A percentile compares a stretch with the other conserved stretches of the same genome.
Conservation (phyloP, 2,329 filamentous ascomycete genomes). For the Aspergillus amoenus region DNA sequence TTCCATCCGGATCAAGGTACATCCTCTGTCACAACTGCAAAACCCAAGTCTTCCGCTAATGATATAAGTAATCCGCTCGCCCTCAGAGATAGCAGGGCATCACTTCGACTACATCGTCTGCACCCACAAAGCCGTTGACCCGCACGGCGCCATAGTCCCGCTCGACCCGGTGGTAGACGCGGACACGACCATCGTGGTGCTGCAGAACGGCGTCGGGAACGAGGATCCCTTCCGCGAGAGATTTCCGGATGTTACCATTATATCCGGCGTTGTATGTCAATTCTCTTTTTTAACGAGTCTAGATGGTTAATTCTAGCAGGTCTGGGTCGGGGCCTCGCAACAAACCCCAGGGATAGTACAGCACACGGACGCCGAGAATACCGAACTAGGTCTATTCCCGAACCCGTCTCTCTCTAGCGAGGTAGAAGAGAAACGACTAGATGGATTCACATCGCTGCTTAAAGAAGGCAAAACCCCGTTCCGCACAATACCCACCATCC, state of each 20-base stretch:
- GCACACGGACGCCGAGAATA: slow-evolving; percentile 55
- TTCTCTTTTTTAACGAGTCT: rapidly evolving
- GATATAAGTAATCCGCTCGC: slow-evolving; percentile 38
- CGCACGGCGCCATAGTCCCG: slow-evolving; percentile 38
- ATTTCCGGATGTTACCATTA: slow-evolving; percentile 32
- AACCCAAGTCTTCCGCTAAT: not conserved
- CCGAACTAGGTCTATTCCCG: slow-evolving; percentile 55
- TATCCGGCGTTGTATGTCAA: slow-evolving; percentile 46
- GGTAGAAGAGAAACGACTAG: slow-evolving; percentile 30
- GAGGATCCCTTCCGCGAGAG: slow-evolving; percentile 38
- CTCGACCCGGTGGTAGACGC: slow-evolving; percentile 37
- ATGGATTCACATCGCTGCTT: slow-evolving; percentile 44
- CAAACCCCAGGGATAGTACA: slow-evolving; percentile 49
- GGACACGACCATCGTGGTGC: slow-evolving; percentile 38
- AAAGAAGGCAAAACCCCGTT: slow-evolving; percentile 42
- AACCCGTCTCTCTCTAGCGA: slow-evolving; percentile 39
- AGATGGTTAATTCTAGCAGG: slow-evolving; percentile 15
- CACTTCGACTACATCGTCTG: slow-evolving; percentile 40
- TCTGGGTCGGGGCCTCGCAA: slow-evolving; percentile 54
- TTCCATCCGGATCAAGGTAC: slow-evolving; percentile 37
- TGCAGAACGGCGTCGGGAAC: slow-evolving; percentile 45
- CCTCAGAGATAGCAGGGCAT: slow-evolving; percentile 29
- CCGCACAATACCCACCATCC: slow-evolving; percentile 22
- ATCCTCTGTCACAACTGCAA: not conserved
- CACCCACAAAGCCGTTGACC: slow-evolving; percentile 44